A percentile compares a stretch with the other conserved stretches of the same genome.
phyloP scores from a whole-genome alignment of 345 rosid genomes.

The Rhizophora mangle region DNA sequence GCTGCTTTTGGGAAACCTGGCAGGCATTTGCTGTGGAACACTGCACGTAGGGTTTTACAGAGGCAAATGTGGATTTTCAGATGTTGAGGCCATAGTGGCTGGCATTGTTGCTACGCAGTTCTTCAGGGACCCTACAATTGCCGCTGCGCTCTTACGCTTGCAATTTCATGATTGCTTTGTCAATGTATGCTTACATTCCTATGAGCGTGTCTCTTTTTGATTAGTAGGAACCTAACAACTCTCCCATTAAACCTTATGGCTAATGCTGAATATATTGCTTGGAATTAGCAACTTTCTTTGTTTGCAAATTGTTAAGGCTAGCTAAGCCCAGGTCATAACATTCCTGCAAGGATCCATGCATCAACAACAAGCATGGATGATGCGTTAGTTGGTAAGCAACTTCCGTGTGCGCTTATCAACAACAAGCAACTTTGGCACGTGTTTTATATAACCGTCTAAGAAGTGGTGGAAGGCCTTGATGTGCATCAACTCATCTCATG shows the following conservation, averaged over 20 bases:
- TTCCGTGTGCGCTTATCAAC: slow-evolving; percentile 2
- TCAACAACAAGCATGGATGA: slow-evolving; percentile 3
- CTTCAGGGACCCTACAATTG: slow-evolving; percentile 24
- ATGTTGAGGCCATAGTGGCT: slow-evolving; percentile 39
- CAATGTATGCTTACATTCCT: slow-evolving; percentile 21
- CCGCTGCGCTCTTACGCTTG: slow-evolving; percentile 39
- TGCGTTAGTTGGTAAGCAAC: slow-evolving; percentile 21
- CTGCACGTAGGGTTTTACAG: slow-evolving; percentile 35
- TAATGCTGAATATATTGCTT: too few species aligned
- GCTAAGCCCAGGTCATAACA: neutral
- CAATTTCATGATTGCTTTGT: slow-evolving; percentile 50
- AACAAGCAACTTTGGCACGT: neutral
- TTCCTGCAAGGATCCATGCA: neutral
- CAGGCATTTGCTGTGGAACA: slow-evolving; percentile 11
- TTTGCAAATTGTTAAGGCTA: neutral
- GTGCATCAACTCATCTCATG: slow-evolving; percentile 6
- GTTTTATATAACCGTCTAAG: slow-evolving; percentile 1
- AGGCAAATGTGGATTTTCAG: slow-evolving; percentile 36
- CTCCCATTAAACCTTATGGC: too few species aligned
- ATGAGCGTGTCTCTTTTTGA: neutral
- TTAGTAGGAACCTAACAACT: too few species aligned
- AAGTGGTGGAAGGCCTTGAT: slow-evolving; percentile 5
- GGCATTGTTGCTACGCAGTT: slow-evolving; percentile 23
- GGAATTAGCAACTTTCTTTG: too few species aligned
- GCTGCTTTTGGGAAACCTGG: slow-evolving; percentile 12